Evolutionary conservation across 345 rosid species (phyloP).

Genomic region (Cardamine occulta): DNA sequence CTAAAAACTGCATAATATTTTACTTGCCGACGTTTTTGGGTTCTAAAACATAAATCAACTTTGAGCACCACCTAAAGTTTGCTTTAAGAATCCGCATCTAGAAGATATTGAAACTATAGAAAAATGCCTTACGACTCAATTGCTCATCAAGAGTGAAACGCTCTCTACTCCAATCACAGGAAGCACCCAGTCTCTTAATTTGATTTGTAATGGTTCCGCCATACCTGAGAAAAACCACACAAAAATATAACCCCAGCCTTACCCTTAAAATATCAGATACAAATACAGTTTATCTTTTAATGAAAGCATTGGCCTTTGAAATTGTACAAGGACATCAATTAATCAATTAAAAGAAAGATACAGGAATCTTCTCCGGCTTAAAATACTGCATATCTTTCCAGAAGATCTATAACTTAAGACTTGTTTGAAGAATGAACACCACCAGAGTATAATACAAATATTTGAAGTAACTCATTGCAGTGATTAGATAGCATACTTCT

Average conservation of each 20-base stretch:
- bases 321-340: constrained; percentile 13
- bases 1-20: constrained; percentile 7
- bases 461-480: constrained; percentile 21
- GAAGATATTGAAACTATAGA: constrained; percentile 42
- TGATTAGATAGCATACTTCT: constrained; percentile 62
- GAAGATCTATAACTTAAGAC: constrained; percentile 9
- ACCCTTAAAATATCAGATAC: constrained; percentile 22
- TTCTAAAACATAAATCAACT: constrained; percentile 4
- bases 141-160: constrained; percentile 94
- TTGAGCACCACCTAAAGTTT: constrained; percentile 9
- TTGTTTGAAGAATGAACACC: neutral
- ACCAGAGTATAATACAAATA: neutral
- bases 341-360: constrained; percentile 7
- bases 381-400: constrained; percentile 5
- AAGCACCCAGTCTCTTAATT: constrained; percentile 97
- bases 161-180: constrained; percentile 98
- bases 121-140: constrained; percentile 93
- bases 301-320: constrained; percentile 16
- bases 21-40: constrained; percentile 6
- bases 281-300: constrained; percentile 9
- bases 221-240: constrained; percentile 58
- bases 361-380: constrained; percentile 8
- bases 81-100: constrained; percentile 15
- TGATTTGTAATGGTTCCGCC: constrained; percentile 95
- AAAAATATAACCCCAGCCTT: constrained; percentile 32